phyloP scores from a whole-genome alignment of 2,329 filamentous ascomycete genomes.

The Fusarium longipes region DNA sequence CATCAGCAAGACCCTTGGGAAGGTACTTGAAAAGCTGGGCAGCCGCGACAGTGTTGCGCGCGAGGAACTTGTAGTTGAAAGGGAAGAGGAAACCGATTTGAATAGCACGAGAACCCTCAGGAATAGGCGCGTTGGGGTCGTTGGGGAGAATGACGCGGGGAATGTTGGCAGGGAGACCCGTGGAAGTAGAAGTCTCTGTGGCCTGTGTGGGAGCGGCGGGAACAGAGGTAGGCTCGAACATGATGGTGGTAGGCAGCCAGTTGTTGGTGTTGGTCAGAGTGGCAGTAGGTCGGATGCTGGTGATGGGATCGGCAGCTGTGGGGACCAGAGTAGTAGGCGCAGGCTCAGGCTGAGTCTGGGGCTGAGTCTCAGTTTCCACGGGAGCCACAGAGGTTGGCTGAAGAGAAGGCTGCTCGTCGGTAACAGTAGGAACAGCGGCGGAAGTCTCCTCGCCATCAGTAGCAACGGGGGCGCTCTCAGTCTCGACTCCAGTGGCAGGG shows the following conservation, averaged over 20 bases:
- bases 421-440: slow-evolving; percentile 5
- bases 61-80: slow-evolving; percentile 87
- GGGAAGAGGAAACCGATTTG: slow-evolving; percentile 86
- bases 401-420: slow-evolving; percentile 20
- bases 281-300: slow-evolving; percentile 57
- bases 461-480: slow-evolving; percentile 13
- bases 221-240: slow-evolving; percentile 61
- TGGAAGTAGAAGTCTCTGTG: slow-evolving; percentile 57
- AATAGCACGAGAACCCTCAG: slow-evolving; percentile 75
- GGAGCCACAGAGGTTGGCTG: slow-evolving; percentile 28
- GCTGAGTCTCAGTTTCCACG: slow-evolving; percentile 18
- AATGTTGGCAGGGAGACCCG: slow-evolving; percentile 72
- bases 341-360: slow-evolving; percentile 14
- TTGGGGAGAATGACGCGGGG: slow-evolving; percentile 82
- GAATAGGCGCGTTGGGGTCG: slow-evolving; percentile 62
- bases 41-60: slow-evolving; percentile 75
- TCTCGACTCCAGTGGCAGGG: slow-evolving; percentile 10
- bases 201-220: slow-evolving; percentile 45
- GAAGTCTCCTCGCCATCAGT: slow-evolving; percentile 15
- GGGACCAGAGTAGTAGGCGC: slow-evolving; percentile 38
- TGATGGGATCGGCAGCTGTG: slow-evolving; percentile 46
- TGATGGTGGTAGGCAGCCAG: slow-evolving; percentile 70
- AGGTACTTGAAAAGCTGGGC: slow-evolving; percentile 87
- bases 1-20: slow-evolving; percentile 76
- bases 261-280: slow-evolving; percentile 58